Evolutionary conservation across 495 filamentous ascomycete species (phyloP), one percentile per base, ranked within the genome.

Genomic region (Lasiosphaeriaceae sp.): DNA sequence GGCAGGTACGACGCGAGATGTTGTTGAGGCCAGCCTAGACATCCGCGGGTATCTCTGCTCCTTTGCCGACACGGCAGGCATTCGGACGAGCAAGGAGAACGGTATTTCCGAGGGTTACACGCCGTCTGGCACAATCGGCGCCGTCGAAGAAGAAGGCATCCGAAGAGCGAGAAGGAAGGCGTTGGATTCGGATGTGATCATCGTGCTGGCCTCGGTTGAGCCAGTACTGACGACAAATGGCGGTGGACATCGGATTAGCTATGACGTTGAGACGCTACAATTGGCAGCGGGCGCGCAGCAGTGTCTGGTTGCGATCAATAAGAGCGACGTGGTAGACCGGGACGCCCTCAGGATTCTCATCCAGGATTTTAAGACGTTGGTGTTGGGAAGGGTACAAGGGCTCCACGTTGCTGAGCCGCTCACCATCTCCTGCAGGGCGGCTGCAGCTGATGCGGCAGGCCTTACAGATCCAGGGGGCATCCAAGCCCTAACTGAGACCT

Each of bases 21-120:
- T 97, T 24, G 86, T 98, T 17, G 94, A 97, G 71, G 87, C 95
- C 1, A 89, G 89, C 20, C 78, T 98, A 14, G 95, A 98, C 71
- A 79, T 98, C 43, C 86, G 87, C 0, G 94, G 94, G 0, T 98
- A 86, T 73, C 85, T 89, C 57, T 94, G 91, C 63, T 86, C 88
- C 17, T 80, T 97, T 49, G 93, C 90, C 19, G 94, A 98, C 70
- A 96, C 93, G 60, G 94, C 94, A 20, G 94, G 94, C 1, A 83
- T 98, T 69, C 81, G 83, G 47, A 71, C 72, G 45, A 46, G 51
- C 26, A 9, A 9, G 9, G 9, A 9, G 26, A 9, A 11, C 53
- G 52, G 34, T 23, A 54, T 52, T 34, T 23, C 62, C 43, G 56
- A 65, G 29, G n/a, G 16, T 12, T 17, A n/a, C 24, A 16, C 22